Evolutionary conservation across 768 basidiomycete species (phyloP).

Genomic region (Xerocomellus chrysenteron): DNA sequence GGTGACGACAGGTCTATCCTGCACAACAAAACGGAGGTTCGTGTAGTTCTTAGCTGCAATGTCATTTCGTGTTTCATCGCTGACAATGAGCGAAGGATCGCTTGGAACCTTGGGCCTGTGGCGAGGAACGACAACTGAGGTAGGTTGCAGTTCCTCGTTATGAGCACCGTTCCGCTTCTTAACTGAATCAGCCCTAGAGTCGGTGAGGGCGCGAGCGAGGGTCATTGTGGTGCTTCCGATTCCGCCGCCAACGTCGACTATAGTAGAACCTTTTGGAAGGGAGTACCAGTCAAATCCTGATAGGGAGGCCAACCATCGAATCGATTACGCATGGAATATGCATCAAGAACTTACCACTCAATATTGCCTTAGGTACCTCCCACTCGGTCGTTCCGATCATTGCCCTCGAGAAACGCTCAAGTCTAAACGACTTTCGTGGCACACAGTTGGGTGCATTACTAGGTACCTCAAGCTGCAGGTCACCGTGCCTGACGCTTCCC

Average conservation of each 20-base stretch:
- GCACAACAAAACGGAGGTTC: conserved; percentile 51
- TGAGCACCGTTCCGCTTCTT: not conserved
- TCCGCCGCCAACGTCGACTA: conserved; percentile 72
- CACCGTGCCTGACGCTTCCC: not conserved
- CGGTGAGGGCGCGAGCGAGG: conserved; percentile 39
- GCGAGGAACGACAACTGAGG: not conserved
- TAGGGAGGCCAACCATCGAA: not conserved
- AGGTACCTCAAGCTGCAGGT: not conserved
- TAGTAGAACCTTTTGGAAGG: conserved; percentile 47
- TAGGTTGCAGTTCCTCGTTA: not conserved
- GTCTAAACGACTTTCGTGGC: conserved; percentile 44
- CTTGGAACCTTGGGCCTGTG: not conserved
- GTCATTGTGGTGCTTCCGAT: conserved; percentile 54
- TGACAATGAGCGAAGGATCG: not conserved
- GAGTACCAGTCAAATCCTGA: conserved; percentile 60
- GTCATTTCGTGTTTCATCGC: conserved; percentile 10
- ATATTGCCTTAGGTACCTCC: conserved; percentile 62
- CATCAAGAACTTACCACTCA: conserved; percentile 44
- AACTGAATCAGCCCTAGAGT: not conserved
- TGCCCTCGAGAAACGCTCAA: conserved; percentile 71
- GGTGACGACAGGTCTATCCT: conserved; percentile 57
- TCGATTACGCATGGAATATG: not conserved
- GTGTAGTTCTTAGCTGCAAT: conserved; percentile 21
- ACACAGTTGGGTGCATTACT: not conserved
- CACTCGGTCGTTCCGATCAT: conserved; percentile 74